These are phyloP conservation scores for Saccharomycopsis olivae DNA, from an alignment of 805 yeast species.

Conservation along the genomic window DNA sequence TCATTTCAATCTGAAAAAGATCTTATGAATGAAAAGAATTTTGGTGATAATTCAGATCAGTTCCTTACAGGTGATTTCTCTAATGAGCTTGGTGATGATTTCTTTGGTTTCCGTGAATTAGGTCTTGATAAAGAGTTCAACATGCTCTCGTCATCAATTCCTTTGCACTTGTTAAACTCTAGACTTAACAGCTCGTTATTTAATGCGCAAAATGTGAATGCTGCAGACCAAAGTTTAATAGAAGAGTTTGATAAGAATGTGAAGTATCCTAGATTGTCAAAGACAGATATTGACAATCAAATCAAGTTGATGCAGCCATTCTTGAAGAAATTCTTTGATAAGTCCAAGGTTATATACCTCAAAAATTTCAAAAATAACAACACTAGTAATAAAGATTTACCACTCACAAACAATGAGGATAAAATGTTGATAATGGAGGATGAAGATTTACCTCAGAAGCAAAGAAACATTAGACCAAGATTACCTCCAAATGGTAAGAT, in stretches of 20 bases:
- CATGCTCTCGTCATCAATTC: constrained; percentile 72
- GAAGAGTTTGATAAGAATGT: constrained; percentile 51
- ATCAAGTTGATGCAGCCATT: constrained; percentile 52
- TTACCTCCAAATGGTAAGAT: constrained; percentile 90
- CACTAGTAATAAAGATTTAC: constrained; percentile 26
- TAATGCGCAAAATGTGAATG: constrained; percentile 32
- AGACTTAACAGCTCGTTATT: constrained; percentile 50
- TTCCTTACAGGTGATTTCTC: constrained; percentile 93
- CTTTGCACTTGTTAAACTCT: constrained; percentile 78
- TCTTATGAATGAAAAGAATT: constrained; percentile 57
- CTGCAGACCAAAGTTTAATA: constrained; percentile 38
- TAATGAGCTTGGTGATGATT: constrained; percentile 89
- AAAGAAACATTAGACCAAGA: constrained; percentile 62
- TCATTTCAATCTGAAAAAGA: constrained; percentile 34
- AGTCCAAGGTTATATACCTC: constrained; percentile 32
- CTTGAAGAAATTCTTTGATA: constrained; percentile 30
- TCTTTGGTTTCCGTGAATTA: constrained; percentile 90
- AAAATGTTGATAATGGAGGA: constrained; percentile 50
- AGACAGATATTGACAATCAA: constrained; percentile 40
- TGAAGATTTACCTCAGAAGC: constrained; percentile 74
- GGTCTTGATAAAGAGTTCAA: constrained; percentile 92
- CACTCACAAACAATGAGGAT: constrained; percentile 18
- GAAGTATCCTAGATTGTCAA: constrained; percentile 41
- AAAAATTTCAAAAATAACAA: constrained; percentile 33
- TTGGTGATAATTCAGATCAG: constrained; percentile 86